These are phyloP conservation scores for Diaporthe vaccinii DNA, from an alignment of 2,329 filamentous ascomycete species.

Conservation along the genomic window DNA sequence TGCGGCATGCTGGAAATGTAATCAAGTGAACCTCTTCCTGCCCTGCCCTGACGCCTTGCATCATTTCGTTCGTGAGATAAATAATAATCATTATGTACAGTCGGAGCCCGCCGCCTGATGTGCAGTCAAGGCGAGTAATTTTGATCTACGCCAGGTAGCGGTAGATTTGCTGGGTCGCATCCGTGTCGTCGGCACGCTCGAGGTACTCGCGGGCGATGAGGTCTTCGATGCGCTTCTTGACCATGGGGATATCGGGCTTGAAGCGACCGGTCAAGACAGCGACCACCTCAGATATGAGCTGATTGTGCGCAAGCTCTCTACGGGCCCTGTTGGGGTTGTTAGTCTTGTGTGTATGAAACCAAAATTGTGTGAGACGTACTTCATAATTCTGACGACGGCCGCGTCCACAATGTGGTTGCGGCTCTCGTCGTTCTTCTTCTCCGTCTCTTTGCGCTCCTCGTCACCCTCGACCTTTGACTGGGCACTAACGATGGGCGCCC, in stretches of 20 bases:
- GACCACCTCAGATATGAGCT: conserved; percentile 80
- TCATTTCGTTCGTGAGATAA: conserved; percentile 21
- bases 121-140: background rate
- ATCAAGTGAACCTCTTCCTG: conserved; percentile 9
- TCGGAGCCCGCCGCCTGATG: background rate
- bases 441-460: conserved; percentile 77
- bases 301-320: conserved; percentile 77
- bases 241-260: conserved; percentile 80
- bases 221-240: conserved; percentile 86
- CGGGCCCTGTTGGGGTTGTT: conserved; percentile 69
- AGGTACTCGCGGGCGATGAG: conserved; percentile 84
- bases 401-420: conserved; percentile 81
- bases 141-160: conserved; percentile 75
- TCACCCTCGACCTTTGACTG: conserved; percentile 87
- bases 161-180: conserved; percentile 73
- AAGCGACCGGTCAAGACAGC: conserved; percentile 78
- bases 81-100: conserved; percentile 26
- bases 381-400: conserved; percentile 86
- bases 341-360: conserved; percentile 43
- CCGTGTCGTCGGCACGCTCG: conserved; percentile 78
- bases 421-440: conserved; percentile 81
- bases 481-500: conserved; percentile 85
- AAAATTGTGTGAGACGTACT: conserved; percentile 67
- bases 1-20: conserved; percentile 20
- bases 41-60: conserved; percentile 38